phyloP scores from a whole-genome alignment of 306 rosid genomes.

The Astragalus glycyphyllos region DNA sequence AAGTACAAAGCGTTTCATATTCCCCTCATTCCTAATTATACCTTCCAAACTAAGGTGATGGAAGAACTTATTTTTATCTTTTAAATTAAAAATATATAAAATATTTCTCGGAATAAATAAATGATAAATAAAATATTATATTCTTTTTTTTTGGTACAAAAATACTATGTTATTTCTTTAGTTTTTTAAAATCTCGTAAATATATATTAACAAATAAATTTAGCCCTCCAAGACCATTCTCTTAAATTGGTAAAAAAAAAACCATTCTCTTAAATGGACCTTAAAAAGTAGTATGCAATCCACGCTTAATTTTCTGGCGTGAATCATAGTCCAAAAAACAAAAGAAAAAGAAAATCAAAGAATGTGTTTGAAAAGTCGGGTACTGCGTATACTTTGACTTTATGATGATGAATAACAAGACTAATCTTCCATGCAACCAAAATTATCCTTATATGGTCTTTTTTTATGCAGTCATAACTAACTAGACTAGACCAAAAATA shows the following conservation, averaged over 20 bases:
- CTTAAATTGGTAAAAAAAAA: too few relatives aligned
- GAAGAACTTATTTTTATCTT: too few relatives aligned
- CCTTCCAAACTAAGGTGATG: slow-evolving; percentile 8
- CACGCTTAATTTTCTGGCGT: slow-evolving; percentile 22
- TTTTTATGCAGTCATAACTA: slow-evolving; percentile 9
- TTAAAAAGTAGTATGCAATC: neutral
- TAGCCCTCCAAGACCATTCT: too few relatives aligned
- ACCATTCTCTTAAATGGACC: too few relatives aligned
- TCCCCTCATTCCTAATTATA: slow-evolving; percentile 20
- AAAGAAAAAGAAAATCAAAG: neutral
- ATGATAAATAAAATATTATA: too few relatives aligned
- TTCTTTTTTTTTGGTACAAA: too few relatives aligned
- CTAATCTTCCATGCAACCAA: slow-evolving; percentile 18
- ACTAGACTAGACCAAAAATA: slow-evolving; percentile 13
- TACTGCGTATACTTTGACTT: slow-evolving; percentile 39
- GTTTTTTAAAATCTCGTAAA: too few relatives aligned
- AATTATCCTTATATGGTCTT: slow-evolving; percentile 14
- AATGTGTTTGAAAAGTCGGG: slow-evolving; percentile 38
- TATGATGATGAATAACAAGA: slow-evolving; percentile 19
- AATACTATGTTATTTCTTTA: too few relatives aligned
- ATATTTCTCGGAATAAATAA: too few relatives aligned
- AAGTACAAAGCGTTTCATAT: neutral
- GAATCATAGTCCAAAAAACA: neutral
- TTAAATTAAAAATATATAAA: too few relatives aligned
- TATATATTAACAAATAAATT: too few relatives aligned